These are phyloP conservation scores for Moesziomyces sp. DNA, from an alignment of 1,284 basidiomycete genomes.

Conservation along the genomic window DNA sequence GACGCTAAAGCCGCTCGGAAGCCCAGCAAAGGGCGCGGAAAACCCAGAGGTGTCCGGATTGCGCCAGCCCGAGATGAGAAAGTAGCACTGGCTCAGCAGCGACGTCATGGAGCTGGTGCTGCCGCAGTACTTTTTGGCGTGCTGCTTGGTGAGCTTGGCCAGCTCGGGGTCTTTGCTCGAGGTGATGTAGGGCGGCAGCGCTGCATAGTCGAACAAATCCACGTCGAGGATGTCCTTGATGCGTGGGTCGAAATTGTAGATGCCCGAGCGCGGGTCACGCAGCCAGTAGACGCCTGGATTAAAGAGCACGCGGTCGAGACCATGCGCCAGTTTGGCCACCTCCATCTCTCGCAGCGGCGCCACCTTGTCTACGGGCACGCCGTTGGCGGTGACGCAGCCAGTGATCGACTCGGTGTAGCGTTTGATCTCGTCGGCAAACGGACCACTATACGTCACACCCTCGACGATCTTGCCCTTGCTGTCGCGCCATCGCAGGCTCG, in stretches of 20 bases:
- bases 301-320: conserved; percentile 75
- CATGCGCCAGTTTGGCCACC: conserved; percentile 79
- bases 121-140: conserved; percentile 78
- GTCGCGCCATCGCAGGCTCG: conserved; percentile 30
- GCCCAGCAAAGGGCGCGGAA: conserved; percentile 71
- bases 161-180: conserved; percentile 85
- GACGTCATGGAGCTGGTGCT: conserved; percentile 92
- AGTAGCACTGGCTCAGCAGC: conserved; percentile 87
- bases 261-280: conserved; percentile 83
- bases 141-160: conserved; percentile 74
- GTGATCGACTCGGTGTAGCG: conserved; percentile 33
- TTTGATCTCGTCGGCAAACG: conserved; percentile 23
- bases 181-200: conserved; percentile 80
- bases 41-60: conserved; percentile 64
- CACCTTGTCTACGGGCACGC: conserved; percentile 41
- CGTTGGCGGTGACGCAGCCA: conserved; percentile 22
- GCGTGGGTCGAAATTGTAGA: conserved; percentile 84
- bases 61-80: conserved; percentile 69
- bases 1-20: conserved; percentile 78
- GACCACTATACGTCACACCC: conserved; percentile 17
- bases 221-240: conserved; percentile 80
- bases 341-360: conserved; percentile 63
- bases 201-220: conserved; percentile 89
- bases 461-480: conserved; percentile 18
- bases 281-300: conserved; percentile 89